Percentiles rank a stretch among this genome's conserved stretches.
Evolutionary conservation across 371 early-diverging fungal species (phyloP).

Genomic region (Mucor velutinosus): DNA sequence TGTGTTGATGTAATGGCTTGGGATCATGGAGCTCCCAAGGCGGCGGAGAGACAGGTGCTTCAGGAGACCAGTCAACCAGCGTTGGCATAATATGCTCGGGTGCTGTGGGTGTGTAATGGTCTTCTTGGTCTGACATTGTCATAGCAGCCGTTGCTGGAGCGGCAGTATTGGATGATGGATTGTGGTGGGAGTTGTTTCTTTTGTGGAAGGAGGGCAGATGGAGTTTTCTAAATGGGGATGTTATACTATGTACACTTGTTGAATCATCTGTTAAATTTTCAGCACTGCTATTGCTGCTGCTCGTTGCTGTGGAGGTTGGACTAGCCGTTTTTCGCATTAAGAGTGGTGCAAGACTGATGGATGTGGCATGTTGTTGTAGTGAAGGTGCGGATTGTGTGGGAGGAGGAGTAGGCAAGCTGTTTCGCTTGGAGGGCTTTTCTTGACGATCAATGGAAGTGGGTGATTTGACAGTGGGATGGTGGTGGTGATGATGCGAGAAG

Average conservation of each 20-base stretch:
- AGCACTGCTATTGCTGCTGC: neutral
- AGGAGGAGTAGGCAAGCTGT: neutral
- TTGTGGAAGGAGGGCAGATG: constrained; percentile 10
- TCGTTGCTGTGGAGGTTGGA: neutral
- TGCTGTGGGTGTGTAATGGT: neutral
- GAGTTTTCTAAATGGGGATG: constrained; percentile 7
- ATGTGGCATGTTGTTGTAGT: neutral
- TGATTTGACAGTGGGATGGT: neutral
- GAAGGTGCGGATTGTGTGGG: neutral
- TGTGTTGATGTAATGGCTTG: neutral
- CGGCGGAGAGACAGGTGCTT: constrained; percentile 15
- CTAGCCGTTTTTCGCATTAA: neutral
- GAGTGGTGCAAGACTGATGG: neutral
- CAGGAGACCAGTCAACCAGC: constrained; percentile 18
- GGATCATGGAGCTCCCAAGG: constrained; percentile 17
- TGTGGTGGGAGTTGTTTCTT: neutral
- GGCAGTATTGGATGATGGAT: neutral
- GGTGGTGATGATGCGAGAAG: neutral
- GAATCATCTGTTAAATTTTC: neutral
- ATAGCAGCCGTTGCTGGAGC: neutral
- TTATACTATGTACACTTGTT: neutral
- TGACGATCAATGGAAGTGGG: neutral
- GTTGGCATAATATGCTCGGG: constrained; percentile 22
- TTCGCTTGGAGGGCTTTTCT: neutral
- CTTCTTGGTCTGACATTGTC: neutral